A percentile compares a stretch with the other conserved stretches of the same genome.
These are phyloP conservation scores for Fusarium domesticum DNA, from an alignment of 2,329 filamentous ascomycete genomes.

Conservation along the genomic window DNA sequence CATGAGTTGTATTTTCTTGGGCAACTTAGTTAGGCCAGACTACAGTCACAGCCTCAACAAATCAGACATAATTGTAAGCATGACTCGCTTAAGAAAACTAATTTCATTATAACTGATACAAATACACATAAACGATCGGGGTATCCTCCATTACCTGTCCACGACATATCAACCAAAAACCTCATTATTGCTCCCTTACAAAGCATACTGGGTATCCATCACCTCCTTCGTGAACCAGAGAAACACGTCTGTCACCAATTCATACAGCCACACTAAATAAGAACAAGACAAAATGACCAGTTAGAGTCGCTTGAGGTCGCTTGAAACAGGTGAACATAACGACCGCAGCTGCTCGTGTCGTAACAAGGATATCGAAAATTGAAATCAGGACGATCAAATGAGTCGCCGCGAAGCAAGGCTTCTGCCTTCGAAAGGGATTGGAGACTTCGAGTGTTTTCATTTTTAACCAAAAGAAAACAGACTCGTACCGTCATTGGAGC, in stretches of 20 bases:
- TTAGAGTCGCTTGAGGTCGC: no score
- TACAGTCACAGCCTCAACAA: no score
- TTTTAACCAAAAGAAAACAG: no score
- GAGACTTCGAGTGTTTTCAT: no score
- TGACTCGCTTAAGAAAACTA: background rate
- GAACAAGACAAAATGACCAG: background rate
- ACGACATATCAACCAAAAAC: constrained; percentile 3
- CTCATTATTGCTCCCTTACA: constrained; percentile 14
- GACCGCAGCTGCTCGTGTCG: constrained; percentile 2
- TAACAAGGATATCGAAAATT: constrained; percentile 18
- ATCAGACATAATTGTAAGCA: no score
- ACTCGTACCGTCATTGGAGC: background rate
- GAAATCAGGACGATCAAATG: constrained; percentile 5
- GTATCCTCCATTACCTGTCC: constrained; percentile 15
- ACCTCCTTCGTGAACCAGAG: background rate
- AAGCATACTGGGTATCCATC: constrained; percentile 19
- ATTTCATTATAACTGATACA: constrained; percentile 1
- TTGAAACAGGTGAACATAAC: background rate
- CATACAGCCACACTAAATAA: background rate
- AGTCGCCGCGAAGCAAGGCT: constrained; percentile 6
- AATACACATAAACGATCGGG: constrained; percentile 18
- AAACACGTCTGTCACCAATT: background rate
- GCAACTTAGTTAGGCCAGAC: no score
- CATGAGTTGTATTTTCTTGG: no score
- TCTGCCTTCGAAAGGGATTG: constrained; percentile 2